A percentile compares a stretch with the other conserved stretches of the same genome.
Evolutionary conservation across 1,284 basidiomycete species (phyloP).

Genomic region (Melampsora americana): DNA sequence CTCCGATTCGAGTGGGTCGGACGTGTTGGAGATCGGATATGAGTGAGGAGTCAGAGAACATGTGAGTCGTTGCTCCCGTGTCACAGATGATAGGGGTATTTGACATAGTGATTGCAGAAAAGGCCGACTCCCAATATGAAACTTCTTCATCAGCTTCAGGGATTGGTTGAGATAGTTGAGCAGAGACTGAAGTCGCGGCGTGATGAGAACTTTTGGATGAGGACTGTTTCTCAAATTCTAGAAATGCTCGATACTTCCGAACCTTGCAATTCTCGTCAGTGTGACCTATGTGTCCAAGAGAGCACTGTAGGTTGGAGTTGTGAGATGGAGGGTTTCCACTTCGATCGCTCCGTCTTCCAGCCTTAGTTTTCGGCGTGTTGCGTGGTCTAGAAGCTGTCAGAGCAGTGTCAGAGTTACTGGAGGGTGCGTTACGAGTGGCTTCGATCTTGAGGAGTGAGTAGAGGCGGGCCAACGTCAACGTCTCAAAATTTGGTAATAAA

Average conservation of each 20-base stretch:
- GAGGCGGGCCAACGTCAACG: neutral
- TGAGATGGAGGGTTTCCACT: too few relatives aligned
- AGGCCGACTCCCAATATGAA: neutral
- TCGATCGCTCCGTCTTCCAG: neutral
- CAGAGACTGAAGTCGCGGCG: neutral
- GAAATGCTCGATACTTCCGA: neutral
- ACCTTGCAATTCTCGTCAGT: neutral
- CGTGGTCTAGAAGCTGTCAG: neutral
- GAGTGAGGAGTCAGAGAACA: neutral
- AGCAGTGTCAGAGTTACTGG: neutral
- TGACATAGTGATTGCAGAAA: neutral
- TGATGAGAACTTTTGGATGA: neutral
- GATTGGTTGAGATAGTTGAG: conserved; percentile 1
- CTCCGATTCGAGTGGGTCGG: neutral
- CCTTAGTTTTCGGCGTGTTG: neutral
- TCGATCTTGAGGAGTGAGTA: neutral
- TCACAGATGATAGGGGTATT: neutral
- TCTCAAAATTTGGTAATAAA: neutral
- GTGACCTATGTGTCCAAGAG: neutral
- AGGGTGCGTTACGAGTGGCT: neutral
- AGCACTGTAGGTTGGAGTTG: neutral
- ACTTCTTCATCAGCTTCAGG: neutral
- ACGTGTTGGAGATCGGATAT: neutral
- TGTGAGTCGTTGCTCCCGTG: neutral
- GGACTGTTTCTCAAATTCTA: neutral